These are phyloP conservation scores for Phytopythium delawarense DNA, from an alignment of 352 stramenopile species.

Conservation along the genomic window DNA sequence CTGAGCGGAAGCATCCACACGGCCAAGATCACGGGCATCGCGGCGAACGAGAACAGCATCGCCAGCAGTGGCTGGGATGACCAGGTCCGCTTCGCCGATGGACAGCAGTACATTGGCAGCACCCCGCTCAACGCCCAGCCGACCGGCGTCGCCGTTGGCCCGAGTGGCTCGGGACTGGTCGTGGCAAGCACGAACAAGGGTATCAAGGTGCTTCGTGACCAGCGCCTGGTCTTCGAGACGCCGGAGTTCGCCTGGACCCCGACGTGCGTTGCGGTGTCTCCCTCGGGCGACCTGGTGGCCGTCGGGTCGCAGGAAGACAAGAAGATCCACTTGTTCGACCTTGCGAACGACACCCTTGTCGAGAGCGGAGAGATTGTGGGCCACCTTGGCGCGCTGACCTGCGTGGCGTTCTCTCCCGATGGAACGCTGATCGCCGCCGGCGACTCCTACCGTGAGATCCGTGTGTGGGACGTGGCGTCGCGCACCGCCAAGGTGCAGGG, in stretches of 20 bases:
- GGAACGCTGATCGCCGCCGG: constrained; percentile 80
- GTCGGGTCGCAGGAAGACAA: constrained; percentile 82
- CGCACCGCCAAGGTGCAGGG: constrained; percentile 86
- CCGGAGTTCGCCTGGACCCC: constrained; percentile 75
- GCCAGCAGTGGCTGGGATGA: constrained; percentile 92
- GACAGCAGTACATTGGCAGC: constrained; percentile 53
- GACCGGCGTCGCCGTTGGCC: constrained; percentile 55
- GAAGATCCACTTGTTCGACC: constrained; percentile 85
- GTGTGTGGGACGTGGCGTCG: constrained; percentile 83
- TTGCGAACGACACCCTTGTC: constrained; percentile 59
- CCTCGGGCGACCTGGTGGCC: constrained; percentile 63
- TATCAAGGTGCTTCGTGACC: constrained; percentile 72
- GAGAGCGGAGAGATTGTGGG: constrained; percentile 63
- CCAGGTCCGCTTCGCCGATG: constrained; percentile 68
- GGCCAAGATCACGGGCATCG: constrained; percentile 81
- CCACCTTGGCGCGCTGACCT: constrained; percentile 73
- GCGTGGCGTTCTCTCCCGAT: constrained; percentile 82
- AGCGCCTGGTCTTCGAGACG: constrained; percentile 70
- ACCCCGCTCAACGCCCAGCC: constrained; percentile 65
- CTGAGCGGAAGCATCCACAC: constrained; percentile 48
- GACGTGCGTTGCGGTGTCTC: constrained; percentile 70
- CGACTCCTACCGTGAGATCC: constrained; percentile 87
- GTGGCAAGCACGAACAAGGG: constrained; percentile 80
- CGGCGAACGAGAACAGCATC: constrained; percentile 54
- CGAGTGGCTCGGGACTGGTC: constrained; percentile 39